Evolutionary conservation across 495 filamentous ascomycete genomes (phyloP).

Genomic region (Hypomontagnella monticulosa): DNA sequence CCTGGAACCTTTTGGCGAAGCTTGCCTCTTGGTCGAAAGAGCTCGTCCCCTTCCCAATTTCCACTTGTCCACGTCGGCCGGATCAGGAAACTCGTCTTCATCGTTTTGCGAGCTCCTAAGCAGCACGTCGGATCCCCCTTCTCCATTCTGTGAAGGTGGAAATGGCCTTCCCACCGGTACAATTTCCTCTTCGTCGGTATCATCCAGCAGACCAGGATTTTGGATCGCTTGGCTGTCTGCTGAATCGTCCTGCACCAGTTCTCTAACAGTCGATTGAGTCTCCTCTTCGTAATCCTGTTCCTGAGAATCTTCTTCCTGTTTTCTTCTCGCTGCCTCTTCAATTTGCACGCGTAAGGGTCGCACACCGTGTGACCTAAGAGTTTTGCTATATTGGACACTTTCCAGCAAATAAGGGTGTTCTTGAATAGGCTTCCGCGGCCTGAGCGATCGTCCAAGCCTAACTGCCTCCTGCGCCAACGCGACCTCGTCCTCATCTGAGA

Average conservation of each 20-base stretch:
- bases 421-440: slow-evolving; percentile 78
- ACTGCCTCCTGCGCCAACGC: slow-evolving; percentile 27
- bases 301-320: slow-evolving; percentile 56
- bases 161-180: slow-evolving; percentile 11
- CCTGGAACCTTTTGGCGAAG: slow-evolving; percentile 37
- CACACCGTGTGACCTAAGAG: slow-evolving; percentile 69
- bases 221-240: slow-evolving; percentile 45
- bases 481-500: slow-evolving; percentile 27
- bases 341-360: slow-evolving; percentile 66
- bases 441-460: slow-evolving; percentile 58
- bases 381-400: slow-evolving; percentile 68
- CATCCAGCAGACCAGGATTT: slow-evolving; percentile 28
- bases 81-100: slow-evolving; percentile 45
- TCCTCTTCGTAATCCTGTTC: slow-evolving; percentile 63
- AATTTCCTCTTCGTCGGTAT: slow-evolving; percentile 43
- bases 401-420: slow-evolving; percentile 77
- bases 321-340: slow-evolving; percentile 44
- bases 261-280: slow-evolving; percentile 50
- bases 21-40: slow-evolving; percentile 28
- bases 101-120: slow-evolving; percentile 40
- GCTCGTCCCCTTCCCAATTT: slow-evolving; percentile 22
- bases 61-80: slow-evolving; percentile 44
- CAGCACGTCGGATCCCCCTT: neutral
- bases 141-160: slow-evolving; percentile 22
- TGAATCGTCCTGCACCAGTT: slow-evolving; percentile 24